A percentile compares a stretch with the other conserved stretches of the same genome.
phyloP scores from a whole-genome alignment of 2,329 filamentous ascomycete species.

The Calonectria multiphialidica region DNA sequence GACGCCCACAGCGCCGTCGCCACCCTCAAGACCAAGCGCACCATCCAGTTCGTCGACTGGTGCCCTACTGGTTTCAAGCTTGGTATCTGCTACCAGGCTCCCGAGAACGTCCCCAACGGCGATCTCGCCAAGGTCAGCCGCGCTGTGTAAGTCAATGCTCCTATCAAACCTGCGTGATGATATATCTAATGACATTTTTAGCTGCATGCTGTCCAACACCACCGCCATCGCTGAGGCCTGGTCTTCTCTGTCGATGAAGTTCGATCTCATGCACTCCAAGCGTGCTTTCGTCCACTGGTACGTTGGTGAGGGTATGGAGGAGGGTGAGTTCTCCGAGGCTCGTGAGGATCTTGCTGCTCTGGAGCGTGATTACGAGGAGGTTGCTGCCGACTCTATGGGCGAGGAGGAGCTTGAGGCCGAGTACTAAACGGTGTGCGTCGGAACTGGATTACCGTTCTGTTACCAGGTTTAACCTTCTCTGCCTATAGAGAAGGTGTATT shows the following conservation, averaged over 20 bases:
- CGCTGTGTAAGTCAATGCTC: slow-evolving; percentile 80
- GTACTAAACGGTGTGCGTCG: slow-evolving; percentile 73
- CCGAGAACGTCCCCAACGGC: slow-evolving; percentile 94
- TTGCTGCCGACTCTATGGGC: slow-evolving; percentile 93
- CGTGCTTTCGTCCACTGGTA: slow-evolving; percentile 99
- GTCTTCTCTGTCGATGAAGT: slow-evolving; percentile 96
- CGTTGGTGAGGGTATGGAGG: slow-evolving; percentile 99
- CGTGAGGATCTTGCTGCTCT: slow-evolving; percentile 98
- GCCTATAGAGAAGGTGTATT: slow-evolving; percentile 51
- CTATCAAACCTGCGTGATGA: background rate
- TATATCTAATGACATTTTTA: slow-evolving; percentile 48
- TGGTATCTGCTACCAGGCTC: slow-evolving; percentile 99
- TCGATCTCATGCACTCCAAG: slow-evolving; percentile 99
- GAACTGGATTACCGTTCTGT: slow-evolving; percentile 39
- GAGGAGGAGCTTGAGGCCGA: slow-evolving; percentile 90
- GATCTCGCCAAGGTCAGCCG: slow-evolving; percentile 98
- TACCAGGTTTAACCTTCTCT: slow-evolving; percentile 45
- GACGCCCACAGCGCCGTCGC: slow-evolving; percentile 94
- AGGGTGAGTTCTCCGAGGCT: slow-evolving; percentile 99
- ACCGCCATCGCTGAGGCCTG: slow-evolving; percentile 98
- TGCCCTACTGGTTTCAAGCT: slow-evolving; percentile 99
- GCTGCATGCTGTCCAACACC: slow-evolving; percentile 99
- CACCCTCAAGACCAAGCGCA: slow-evolving; percentile 98
- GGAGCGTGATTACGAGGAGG: slow-evolving; percentile 99
- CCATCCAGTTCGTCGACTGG: slow-evolving; percentile 99